A percentile compares a stretch with the other conserved stretches of the same genome.
These are phyloP conservation scores for Heterobasidion irregulare DNA, from an alignment of 1,284 basidiomycete genomes.

Conservation along the genomic window DNA sequence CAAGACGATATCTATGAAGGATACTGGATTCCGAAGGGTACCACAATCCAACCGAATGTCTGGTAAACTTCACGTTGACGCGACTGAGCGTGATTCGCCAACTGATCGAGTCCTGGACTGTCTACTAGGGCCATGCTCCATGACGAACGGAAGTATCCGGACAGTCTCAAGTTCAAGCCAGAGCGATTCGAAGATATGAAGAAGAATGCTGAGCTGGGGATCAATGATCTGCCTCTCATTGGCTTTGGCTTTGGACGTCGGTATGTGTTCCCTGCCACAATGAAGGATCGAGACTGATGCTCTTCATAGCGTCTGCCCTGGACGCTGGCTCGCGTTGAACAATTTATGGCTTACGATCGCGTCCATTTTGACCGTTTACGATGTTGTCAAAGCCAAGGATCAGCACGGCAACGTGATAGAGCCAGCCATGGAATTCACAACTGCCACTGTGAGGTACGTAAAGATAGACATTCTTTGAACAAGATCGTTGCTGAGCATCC, in stretches of 20 bases:
- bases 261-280: conserved; percentile 14
- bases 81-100: background rate
- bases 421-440: conserved; percentile 30
- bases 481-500: background rate
- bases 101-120: background rate
- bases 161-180: background rate
- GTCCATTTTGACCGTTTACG: conserved; percentile 33
- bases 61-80: conserved; percentile 20
- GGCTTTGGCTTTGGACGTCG: conserved; percentile 28
- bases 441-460: conserved; percentile 33
- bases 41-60: conserved; percentile 30
- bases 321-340: conserved; percentile 34
- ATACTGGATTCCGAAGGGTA: conserved; percentile 34
- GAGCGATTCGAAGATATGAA: conserved; percentile 14
- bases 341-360: conserved; percentile 40
- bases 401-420: conserved; percentile 31
- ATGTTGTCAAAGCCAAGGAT: conserved; percentile 31
- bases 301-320: conserved; percentile 33
- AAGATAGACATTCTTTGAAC: background rate
- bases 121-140: conserved; percentile 1
- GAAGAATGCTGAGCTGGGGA: conserved; percentile 15
- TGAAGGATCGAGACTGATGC: background rate
- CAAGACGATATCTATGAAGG: conserved; percentile 34
- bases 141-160: background rate
- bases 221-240: conserved; percentile 20